A percentile compares a stretch with the other conserved stretches of the same genome.
phyloP scores from a whole-genome alignment of 2,329 filamentous ascomycete species.

The Aureobasidium leucospermi region DNA sequence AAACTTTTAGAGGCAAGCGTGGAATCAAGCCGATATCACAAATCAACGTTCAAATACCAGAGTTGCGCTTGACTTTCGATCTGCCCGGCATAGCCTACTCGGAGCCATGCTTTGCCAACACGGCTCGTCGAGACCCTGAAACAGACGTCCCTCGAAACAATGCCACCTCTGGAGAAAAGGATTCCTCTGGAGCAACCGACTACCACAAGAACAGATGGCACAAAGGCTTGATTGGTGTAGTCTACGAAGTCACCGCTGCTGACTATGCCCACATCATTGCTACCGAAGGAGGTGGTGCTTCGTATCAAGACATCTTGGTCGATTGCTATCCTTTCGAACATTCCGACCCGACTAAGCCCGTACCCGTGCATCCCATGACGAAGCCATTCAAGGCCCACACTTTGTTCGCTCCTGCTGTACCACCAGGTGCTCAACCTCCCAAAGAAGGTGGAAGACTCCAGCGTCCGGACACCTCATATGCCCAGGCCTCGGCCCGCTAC shows the following conservation, averaged over 20 bases:
- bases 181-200: constrained; percentile 16
- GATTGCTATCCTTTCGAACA: constrained; percentile 65
- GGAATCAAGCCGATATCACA: constrained; percentile 75
- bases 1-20: constrained; percentile 71
- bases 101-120: constrained; percentile 91
- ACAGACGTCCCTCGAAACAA: constrained; percentile 22
- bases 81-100: constrained; percentile 76
- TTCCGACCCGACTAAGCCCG: constrained; percentile 41
- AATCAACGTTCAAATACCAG: constrained; percentile 74
- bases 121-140: constrained; percentile 48
- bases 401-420: constrained; percentile 57
- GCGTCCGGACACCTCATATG: constrained; percentile 62
- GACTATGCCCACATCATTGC: constrained; percentile 84
- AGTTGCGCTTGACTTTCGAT: constrained; percentile 72
- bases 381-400: constrained; percentile 76
- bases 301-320: constrained; percentile 78
- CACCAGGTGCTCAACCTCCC: constrained; percentile 24
- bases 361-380: constrained; percentile 58
- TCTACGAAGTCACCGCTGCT: constrained; percentile 80
- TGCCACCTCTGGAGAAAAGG: constrained; percentile 15
- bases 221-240: constrained; percentile 81
- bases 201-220: constrained; percentile 60
- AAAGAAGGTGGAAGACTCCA: constrained; percentile 37
- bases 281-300: constrained; percentile 78
- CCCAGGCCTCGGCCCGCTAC: constrained; percentile 79